These are phyloP conservation scores for Lentinus tigrinus DNA, from an alignment of 768 basidiomycete species.

Conservation along the genomic window DNA sequence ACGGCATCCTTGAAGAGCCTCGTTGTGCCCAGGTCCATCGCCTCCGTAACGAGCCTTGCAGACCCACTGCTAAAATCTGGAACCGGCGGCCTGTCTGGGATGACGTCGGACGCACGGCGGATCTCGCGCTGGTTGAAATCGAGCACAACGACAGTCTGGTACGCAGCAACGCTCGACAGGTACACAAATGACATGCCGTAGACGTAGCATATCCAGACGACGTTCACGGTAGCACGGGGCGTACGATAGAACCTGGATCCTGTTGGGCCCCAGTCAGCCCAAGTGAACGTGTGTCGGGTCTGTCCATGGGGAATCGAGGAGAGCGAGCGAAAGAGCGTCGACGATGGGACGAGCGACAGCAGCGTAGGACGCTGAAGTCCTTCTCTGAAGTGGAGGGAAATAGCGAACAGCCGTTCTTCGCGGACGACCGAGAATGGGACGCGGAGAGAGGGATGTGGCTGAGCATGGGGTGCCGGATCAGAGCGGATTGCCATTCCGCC, in stretches of 20 bases:
- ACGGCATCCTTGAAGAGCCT: constrained; percentile 41
- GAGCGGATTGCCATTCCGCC: constrained; percentile 43
- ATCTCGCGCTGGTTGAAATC: constrained; percentile 46
- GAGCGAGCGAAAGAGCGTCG: constrained; percentile 27
- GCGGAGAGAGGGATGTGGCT: constrained; percentile 29
- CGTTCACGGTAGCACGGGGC: constrained; percentile 25
- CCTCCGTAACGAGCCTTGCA: background rate
- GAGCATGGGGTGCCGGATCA: constrained; percentile 49
- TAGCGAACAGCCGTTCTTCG: constrained; percentile 42
- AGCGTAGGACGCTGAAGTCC: constrained; percentile 24
- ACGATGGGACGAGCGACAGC: constrained; percentile 42
- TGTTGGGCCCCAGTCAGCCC: constrained; percentile 51
- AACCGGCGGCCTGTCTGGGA: background rate
- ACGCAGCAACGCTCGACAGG: background rate
- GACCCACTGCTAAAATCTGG: too few relatives aligned
- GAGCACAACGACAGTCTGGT: constrained; percentile 37
- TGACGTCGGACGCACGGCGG: constrained; percentile 20
- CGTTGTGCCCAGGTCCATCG: constrained; percentile 8
- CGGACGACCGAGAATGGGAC: constrained; percentile 47
- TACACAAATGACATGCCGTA: constrained; percentile 44
- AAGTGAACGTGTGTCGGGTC: constrained; percentile 29
- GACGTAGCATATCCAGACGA: constrained; percentile 58
- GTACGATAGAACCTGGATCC: constrained; percentile 42
- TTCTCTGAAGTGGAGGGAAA: constrained; percentile 38
- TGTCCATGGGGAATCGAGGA: constrained; percentile 21